Evolutionary conservation across 352 stramenopile species (phyloP).

Genomic region (Globisporangium perplexum): DNA sequence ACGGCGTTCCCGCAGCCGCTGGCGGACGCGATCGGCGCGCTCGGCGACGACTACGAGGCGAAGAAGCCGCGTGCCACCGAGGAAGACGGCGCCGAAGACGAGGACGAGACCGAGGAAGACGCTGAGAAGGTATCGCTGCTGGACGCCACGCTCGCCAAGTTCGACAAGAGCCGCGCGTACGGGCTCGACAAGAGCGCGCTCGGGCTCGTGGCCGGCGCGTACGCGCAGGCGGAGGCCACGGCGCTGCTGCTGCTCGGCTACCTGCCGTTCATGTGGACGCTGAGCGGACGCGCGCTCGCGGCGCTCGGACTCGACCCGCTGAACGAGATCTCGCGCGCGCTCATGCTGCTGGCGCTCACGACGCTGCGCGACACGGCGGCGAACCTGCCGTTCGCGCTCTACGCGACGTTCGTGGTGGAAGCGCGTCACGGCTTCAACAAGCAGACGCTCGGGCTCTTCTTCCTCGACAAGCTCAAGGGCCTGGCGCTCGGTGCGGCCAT

Average conservation of each 20-base stretch:
- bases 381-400: conserved; percentile 71
- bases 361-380: conserved; percentile 54
- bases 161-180: conserved; percentile 92
- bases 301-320: conserved; percentile 46
- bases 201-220: conserved; percentile 86
- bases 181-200: conserved; percentile 96
- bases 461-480: conserved; percentile 94
- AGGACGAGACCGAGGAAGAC: conserved; percentile 11
- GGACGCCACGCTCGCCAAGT: conserved; percentile 87
- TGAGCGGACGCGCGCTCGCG: conserved; percentile 54
- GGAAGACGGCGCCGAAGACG: conserved; percentile 7
- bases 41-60: conserved; percentile 28
- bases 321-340: conserved; percentile 84
- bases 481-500: conserved; percentile 85
- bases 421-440: conserved; percentile 98
- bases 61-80: conserved; percentile 19
- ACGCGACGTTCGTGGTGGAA: conserved; percentile 96
- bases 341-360: conserved; percentile 64
- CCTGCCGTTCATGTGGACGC: conserved; percentile 92
- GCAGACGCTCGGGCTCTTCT: conserved; percentile 91
- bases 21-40: conserved; percentile 37
- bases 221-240: conserved; percentile 82
- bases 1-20: conserved; percentile 55
- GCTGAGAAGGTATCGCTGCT: conserved; percentile 61
- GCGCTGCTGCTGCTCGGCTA: conserved; percentile 89